Percentiles rank a stretch among this genome's conserved stretches.
phyloP scores from a whole-genome alignment of 805 yeast species.

The Hyphopichia homilentoma region DNA sequence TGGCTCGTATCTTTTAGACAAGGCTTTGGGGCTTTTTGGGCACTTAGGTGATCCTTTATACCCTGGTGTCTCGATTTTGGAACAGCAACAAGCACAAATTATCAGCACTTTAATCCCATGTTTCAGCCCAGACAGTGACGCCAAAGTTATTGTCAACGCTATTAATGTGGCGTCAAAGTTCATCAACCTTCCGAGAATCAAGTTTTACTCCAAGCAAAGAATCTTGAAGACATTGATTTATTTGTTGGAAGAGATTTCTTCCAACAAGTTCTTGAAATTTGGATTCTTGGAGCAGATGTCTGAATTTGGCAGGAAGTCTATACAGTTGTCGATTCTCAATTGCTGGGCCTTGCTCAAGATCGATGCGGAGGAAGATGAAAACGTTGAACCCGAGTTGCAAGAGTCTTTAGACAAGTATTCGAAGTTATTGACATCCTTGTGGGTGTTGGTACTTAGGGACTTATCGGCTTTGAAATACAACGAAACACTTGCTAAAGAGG shows the following conservation, averaged over 20 bases:
- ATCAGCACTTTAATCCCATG: constrained; percentile 87
- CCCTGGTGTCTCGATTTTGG: constrained; percentile 66
- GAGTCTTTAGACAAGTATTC: constrained; percentile 54
- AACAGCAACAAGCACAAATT: constrained; percentile 93
- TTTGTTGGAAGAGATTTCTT: constrained; percentile 59
- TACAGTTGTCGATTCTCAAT: constrained; percentile 58
- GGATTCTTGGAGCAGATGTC: constrained; percentile 52
- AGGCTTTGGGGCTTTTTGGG: constrained; percentile 58
- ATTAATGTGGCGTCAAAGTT: constrained; percentile 75
- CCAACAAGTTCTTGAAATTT: constrained; percentile 42
- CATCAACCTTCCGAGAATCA: constrained; percentile 45
- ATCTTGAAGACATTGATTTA: constrained; percentile 61
- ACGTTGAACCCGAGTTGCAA: constrained; percentile 39
- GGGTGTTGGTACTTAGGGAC: constrained; percentile 76
- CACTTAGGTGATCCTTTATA: constrained; percentile 66
- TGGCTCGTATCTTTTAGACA: constrained; percentile 67
- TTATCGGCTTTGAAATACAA: constrained; percentile 63
- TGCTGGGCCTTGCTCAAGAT: constrained; percentile 68
- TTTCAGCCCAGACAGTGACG: constrained; percentile 67
- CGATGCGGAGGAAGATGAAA: constrained; percentile 18
- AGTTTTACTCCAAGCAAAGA: constrained; percentile 42
- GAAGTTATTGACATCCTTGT: constrained; percentile 62
- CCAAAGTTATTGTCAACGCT: constrained; percentile 73
- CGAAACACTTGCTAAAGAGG: constrained; percentile 35
- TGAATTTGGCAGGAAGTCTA: constrained; percentile 44